These are phyloP conservation scores for Suillus discolor DNA, from an alignment of 768 basidiomycete species.

Conservation along the genomic window DNA sequence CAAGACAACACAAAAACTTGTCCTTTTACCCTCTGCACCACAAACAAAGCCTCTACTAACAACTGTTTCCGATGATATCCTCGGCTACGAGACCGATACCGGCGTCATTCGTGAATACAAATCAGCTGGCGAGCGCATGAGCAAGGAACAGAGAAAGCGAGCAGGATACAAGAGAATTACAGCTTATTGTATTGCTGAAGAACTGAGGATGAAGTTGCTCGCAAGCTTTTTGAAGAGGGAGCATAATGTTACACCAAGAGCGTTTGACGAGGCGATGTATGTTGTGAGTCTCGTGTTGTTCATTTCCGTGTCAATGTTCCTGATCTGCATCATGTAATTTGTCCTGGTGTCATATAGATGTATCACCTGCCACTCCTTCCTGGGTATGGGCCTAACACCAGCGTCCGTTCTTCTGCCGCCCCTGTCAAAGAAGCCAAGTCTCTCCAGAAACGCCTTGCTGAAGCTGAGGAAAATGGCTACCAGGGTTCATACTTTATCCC, in stretches of 20 bases:
- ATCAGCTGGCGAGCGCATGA: constrained; percentile 87
- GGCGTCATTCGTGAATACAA: constrained; percentile 73
- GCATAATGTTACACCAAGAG: constrained; percentile 84
- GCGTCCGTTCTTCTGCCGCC: constrained; percentile 81
- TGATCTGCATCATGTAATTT: constrained; percentile 7
- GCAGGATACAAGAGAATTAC: constrained; percentile 83
- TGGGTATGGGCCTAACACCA: constrained; percentile 84
- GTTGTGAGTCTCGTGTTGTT: constrained; percentile 56
- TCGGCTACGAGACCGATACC: constrained; percentile 65
- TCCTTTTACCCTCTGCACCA: constrained; percentile 86
- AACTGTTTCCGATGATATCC: constrained; percentile 39
- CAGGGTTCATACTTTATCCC: constrained; percentile 79
- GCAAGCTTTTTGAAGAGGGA: constrained; percentile 89
- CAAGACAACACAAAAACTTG: constrained; percentile 90
- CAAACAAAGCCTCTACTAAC: constrained; percentile 73
- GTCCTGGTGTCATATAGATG: constrained; percentile 50
- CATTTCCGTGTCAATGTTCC: neutral
- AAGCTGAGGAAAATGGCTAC: constrained; percentile 90
- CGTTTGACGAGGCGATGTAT: constrained; percentile 94
- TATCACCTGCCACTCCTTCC: constrained; percentile 91
- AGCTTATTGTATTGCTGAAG: constrained; percentile 87
- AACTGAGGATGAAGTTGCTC: constrained; percentile 81
- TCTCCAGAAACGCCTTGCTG: constrained; percentile 68
- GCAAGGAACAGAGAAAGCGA: constrained; percentile 78
- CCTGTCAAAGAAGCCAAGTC: constrained; percentile 55